Evolutionary conservation across 257 asterid species (phyloP).

Genomic region (Striga asiatica): DNA sequence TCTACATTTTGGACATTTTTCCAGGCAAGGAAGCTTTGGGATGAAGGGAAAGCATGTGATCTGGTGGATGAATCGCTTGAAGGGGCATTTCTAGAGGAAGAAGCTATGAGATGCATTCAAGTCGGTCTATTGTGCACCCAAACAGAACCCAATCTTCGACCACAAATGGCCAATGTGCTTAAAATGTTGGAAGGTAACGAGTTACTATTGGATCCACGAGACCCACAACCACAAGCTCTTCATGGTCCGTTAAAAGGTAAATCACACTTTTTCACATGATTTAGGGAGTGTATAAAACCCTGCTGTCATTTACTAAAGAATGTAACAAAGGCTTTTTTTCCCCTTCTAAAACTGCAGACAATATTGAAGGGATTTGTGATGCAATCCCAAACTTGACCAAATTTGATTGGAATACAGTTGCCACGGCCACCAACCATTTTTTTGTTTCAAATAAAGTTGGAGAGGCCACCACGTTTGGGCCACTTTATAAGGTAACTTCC

Average conservation of each 20-base stretch:
- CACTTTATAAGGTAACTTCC: conserved; percentile 14
- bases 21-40: conserved; percentile 9
- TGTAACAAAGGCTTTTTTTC: not conserved
- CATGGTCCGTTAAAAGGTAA: not conserved
- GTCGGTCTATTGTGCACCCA: conserved; percentile 18
- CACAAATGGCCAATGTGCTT: conserved; percentile 4
- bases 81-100: not conserved
- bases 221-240: not conserved
- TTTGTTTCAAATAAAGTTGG: conserved; percentile 6
- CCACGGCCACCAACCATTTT: conserved; percentile 15
- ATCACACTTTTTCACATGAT: not conserved
- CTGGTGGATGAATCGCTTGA: conserved; percentile 5
- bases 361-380: not conserved
- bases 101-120: conserved; percentile 15
- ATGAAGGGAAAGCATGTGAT: conserved; percentile 2
- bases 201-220: not conserved
- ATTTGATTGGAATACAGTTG: conserved; percentile 11
- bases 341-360: not conserved
- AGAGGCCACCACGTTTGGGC: not conserved
- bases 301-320: not conserved
- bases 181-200: conserved; percentile 4
- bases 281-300: not conserved
- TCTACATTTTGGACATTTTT: not conserved
- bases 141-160: not conserved
- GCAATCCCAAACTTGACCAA: not conserved